A percentile compares a stretch with the other conserved stretches of the same genome.
phyloP scores from a whole-genome alignment of 352 stramenopile species.

The Achlya hypogyna region DNA sequence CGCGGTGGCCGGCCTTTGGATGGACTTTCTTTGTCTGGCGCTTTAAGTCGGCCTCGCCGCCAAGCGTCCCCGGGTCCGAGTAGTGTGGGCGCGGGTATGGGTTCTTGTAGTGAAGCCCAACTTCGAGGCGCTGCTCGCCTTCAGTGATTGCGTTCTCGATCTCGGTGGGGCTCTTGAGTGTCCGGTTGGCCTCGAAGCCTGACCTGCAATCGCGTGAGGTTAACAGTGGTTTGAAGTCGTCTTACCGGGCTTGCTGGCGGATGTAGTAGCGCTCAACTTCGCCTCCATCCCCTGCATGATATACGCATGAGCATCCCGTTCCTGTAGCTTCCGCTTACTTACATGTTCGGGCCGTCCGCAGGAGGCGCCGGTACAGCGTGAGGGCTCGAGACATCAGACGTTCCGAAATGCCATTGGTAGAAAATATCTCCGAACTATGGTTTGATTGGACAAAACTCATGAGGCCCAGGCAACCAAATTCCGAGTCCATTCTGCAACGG shows the following conservation, averaged over 20 bases:
- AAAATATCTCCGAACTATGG: background rate
- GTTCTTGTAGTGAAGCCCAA: constrained; percentile 79
- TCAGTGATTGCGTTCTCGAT: constrained; percentile 48
- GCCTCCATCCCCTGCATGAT: constrained; percentile 54
- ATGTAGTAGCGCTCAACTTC: constrained; percentile 56
- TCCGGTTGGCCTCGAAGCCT: constrained; percentile 57
- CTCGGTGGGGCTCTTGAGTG: constrained; percentile 23
- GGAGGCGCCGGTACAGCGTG: constrained; percentile 59
- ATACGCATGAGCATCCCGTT: background rate
- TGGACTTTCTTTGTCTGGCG: constrained; percentile 46
- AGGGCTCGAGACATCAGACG: constrained; percentile 26
- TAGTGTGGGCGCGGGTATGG: constrained; percentile 71
- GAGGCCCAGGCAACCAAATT: constrained; percentile 5
- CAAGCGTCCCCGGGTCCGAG: constrained; percentile 65
- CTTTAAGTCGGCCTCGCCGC: constrained; percentile 59
- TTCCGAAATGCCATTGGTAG: constrained; percentile 2
- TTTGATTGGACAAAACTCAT: constrained; percentile 20
- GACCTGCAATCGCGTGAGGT: constrained; percentile 27
- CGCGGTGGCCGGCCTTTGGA: constrained; percentile 23
- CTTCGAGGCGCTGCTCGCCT: constrained; percentile 60
- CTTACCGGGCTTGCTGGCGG: constrained; percentile 46
- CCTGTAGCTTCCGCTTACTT: constrained; percentile 20
- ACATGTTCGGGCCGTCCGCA: constrained; percentile 66
- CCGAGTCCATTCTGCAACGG: background rate
- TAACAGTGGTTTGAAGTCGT: background rate